Evolutionary conservation across 176 grass and related monocot genomes (phyloP).

Genomic region (Oryza meridionalis): DNA sequence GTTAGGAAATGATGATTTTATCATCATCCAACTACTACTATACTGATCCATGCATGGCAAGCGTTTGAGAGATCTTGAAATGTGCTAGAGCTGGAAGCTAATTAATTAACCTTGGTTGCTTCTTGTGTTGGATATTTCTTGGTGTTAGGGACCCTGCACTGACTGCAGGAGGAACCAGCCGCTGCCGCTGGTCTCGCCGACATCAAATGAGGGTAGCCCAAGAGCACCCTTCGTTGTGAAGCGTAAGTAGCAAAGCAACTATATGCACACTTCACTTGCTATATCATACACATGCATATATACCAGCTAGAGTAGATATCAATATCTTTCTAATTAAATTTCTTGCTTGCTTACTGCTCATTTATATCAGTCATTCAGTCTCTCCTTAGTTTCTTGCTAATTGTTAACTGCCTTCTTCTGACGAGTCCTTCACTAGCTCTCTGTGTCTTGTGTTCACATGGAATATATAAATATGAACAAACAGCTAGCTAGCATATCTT

Average conservation of each 20-base stretch:
- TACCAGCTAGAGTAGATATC: neutral
- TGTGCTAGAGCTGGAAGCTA: slow-evolving; percentile 4
- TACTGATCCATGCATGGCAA: neutral
- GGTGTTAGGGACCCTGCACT: slow-evolving; percentile 67
- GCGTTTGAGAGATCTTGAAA: slow-evolving; percentile 22
- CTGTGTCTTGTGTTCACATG: neutral
- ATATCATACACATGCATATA: neutral
- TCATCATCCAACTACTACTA: neutral
- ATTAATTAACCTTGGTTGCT: neutral
- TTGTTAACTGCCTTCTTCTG: neutral
- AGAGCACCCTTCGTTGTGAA: slow-evolving; percentile 84
- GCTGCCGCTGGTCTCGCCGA: slow-evolving; percentile 48
- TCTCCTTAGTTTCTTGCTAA: neutral
- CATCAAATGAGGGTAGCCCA: slow-evolving; percentile 52
- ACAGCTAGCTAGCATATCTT: neutral
- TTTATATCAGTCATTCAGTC: neutral
- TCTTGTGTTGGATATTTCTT: slow-evolving; percentile 40
- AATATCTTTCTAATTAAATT: slow-evolving; percentile 3
- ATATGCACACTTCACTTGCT: neutral
- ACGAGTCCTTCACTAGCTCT: neutral
- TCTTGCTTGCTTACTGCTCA: neutral
- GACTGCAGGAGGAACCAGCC: slow-evolving; percentile 80
- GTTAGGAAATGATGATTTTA: slow-evolving; percentile 21
- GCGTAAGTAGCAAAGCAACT: slow-evolving; percentile 58
- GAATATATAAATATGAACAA: neutral